Percentiles rank a stretch among this genome's conserved stretches.
Evolutionary conservation across 2,329 filamentous ascomycete genomes (phyloP).

Genomic region (Harringtonia aguacate): DNA sequence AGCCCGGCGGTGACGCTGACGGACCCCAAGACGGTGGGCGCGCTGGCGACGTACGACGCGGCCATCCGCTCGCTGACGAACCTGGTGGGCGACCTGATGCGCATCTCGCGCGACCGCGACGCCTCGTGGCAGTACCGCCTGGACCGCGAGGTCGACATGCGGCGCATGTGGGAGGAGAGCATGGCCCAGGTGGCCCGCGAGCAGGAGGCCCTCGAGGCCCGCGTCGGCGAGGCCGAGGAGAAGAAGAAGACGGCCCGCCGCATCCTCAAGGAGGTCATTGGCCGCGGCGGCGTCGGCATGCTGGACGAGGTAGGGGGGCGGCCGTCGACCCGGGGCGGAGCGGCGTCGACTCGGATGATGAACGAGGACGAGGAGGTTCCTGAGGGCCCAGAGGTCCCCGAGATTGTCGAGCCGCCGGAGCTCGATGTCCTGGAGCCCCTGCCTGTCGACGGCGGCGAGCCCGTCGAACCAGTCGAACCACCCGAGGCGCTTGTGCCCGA

Average conservation of each 20-base stretch:
- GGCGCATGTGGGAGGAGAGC: slow-evolving; percentile 97
- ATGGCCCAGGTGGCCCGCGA: slow-evolving; percentile 95
- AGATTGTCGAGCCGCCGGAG: not conserved
- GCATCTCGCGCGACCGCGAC: slow-evolving; percentile 89
- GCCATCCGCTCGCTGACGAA: slow-evolving; percentile 81
- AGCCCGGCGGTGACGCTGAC: slow-evolving; percentile 65
- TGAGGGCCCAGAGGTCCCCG: not conserved
- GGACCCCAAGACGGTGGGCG: slow-evolving; percentile 66
- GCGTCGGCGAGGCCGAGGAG: slow-evolving; percentile 78
- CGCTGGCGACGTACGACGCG: slow-evolving; percentile 75
- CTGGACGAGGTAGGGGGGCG: slow-evolving; percentile 21
- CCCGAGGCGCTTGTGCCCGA: too few species aligned
- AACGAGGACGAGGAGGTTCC: slow-evolving; percentile 6
- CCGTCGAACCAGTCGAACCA: too few species aligned
- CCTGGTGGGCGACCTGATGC: slow-evolving; percentile 74
- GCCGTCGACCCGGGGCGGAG: slow-evolving; percentile 11
- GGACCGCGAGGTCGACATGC: slow-evolving; percentile 81
- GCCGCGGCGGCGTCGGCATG: slow-evolving; percentile 36
- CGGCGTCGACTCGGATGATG: not conserved
- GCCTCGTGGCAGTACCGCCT: slow-evolving; percentile 94
- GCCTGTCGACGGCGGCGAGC: not conserved
- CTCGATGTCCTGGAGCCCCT: not conserved
- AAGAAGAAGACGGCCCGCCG: slow-evolving; percentile 86
- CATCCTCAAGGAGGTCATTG: slow-evolving; percentile 76
- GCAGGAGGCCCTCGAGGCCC: slow-evolving; percentile 81